Evolutionary conservation across 306 rosid species (phyloP).

Genomic region (Oxytropis ochrocephala): DNA sequence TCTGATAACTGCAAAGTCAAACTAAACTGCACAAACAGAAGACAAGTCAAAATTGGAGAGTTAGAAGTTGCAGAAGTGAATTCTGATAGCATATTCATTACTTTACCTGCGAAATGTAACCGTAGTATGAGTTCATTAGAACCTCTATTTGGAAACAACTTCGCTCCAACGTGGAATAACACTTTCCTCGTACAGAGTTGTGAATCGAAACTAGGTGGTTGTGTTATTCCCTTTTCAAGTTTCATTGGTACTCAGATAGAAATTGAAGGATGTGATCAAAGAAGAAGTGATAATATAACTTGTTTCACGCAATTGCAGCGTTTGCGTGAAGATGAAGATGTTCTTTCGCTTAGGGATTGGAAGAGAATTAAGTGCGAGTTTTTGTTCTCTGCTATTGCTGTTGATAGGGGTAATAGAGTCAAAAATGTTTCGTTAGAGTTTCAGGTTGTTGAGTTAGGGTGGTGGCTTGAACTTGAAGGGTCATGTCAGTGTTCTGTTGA

Average conservation of each 20-base stretch:
- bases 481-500: background rate
- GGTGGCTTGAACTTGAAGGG: slow-evolving; percentile 64
- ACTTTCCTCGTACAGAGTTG: slow-evolving; percentile 49
- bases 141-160: slow-evolving; percentile 31
- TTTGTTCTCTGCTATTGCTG: slow-evolving; percentile 48
- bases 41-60: slow-evolving; percentile 20
- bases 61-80: slow-evolving; percentile 45
- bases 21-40: slow-evolving; percentile 23
- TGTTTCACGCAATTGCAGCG: slow-evolving; percentile 35
- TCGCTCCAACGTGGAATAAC: slow-evolving; percentile 40
- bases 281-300: slow-evolving; percentile 7
- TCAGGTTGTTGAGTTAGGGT: slow-evolving; percentile 55
- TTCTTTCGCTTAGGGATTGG: background rate
- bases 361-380: background rate
- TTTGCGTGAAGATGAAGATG: background rate
- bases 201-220: background rate
- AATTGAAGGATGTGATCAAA: slow-evolving; percentile 1
- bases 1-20: slow-evolving; percentile 28
- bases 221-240: slow-evolving; percentile 26
- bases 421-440: slow-evolving; percentile 33
- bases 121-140: slow-evolving; percentile 8
- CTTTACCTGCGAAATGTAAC: slow-evolving; percentile 39
- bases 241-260: background rate
- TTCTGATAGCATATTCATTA: slow-evolving; percentile 40
- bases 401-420: background rate